These are phyloP conservation scores for Erodium trifolium DNA, from an alignment of 441 rosid species.

Conservation along the genomic window DNA sequence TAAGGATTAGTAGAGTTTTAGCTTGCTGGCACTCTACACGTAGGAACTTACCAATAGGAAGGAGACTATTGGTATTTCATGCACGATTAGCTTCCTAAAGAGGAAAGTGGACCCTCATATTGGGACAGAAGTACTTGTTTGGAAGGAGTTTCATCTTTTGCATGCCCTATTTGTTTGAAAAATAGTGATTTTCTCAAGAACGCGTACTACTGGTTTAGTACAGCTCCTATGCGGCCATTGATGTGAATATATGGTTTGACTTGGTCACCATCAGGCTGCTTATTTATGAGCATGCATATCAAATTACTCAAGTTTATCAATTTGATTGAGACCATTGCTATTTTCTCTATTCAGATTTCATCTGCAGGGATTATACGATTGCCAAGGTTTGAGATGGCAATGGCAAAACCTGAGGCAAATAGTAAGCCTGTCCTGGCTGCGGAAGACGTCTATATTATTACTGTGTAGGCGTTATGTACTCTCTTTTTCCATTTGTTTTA, in stretches of 20 bases:
- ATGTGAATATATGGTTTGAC: background rate
- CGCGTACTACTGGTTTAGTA: background rate
- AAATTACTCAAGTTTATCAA: constrained; percentile 12
- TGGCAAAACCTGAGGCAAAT: constrained; percentile 82
- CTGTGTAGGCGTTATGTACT: constrained; percentile 51
- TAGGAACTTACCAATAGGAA: background rate
- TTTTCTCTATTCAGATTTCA: constrained; percentile 64
- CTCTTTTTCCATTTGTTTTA: constrained; percentile 7
- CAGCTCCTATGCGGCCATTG: background rate
- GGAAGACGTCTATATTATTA: constrained; percentile 75
- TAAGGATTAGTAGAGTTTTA: background rate
- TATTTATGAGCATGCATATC: constrained; percentile 3
- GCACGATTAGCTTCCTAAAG: background rate
- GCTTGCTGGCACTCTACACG: background rate
- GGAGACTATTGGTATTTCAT: background rate
- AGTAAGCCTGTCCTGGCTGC: constrained; percentile 83
- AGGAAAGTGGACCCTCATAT: background rate
- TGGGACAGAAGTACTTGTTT: background rate
- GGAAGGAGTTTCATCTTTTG: background rate
- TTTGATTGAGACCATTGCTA: constrained; percentile 21
- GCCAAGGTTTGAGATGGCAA: constrained; percentile 91
- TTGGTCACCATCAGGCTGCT: background rate
- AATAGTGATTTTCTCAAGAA: constrained; percentile 4
- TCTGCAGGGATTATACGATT: constrained; percentile 79
- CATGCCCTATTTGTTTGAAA: background rate